Evolutionary conservation across 768 basidiomycete genomes (phyloP).

Genomic region (Amanita phalloides): DNA sequence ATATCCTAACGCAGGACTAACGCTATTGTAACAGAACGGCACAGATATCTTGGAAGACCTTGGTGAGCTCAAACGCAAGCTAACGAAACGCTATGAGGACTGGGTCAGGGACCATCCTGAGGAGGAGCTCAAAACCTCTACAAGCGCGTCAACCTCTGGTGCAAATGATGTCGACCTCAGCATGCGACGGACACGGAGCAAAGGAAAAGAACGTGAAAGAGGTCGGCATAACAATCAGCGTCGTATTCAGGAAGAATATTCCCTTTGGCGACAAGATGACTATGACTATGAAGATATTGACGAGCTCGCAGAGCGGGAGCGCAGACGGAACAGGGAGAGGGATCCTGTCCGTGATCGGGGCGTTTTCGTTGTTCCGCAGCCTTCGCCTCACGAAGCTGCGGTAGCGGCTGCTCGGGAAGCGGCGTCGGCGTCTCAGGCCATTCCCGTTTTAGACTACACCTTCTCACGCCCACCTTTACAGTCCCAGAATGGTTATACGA

Average conservation of each 20-base stretch:
- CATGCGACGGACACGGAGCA: conserved; percentile 9
- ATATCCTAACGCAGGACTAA: background rate
- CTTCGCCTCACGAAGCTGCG: conserved; percentile 4
- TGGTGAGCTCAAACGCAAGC: conserved; percentile 48
- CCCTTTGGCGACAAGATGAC: conserved; percentile 1
- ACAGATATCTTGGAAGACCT: conserved; percentile 64
- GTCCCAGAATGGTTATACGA: background rate
- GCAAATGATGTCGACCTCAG: conserved; percentile 14
- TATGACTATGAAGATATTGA: conserved; percentile 1
- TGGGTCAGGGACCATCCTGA: conserved; percentile 41
- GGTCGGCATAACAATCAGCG: conserved; percentile 1
- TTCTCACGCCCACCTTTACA: conserved; percentile 17
- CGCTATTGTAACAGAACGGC: conserved; percentile 41
- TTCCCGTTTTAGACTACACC: conserved; percentile 15
- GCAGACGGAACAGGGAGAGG: background rate
- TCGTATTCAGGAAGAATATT: conserved; percentile 2
- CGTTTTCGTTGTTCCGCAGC: conserved; percentile 2
- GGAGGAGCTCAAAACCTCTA: conserved; percentile 13
- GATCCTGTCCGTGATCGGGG: conserved; percentile 1
- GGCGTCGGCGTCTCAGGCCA: conserved; percentile 7
- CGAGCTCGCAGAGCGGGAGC: conserved; percentile 1
- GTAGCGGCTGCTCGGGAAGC: conserved; percentile 13
- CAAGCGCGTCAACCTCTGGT: conserved; percentile 16
- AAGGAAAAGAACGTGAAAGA: conserved; percentile 3
- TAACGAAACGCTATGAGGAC: conserved; percentile 54